Evolutionary conservation across 148 eudicot species (phyloP).

Genomic region (Chenopodium album): DNA sequence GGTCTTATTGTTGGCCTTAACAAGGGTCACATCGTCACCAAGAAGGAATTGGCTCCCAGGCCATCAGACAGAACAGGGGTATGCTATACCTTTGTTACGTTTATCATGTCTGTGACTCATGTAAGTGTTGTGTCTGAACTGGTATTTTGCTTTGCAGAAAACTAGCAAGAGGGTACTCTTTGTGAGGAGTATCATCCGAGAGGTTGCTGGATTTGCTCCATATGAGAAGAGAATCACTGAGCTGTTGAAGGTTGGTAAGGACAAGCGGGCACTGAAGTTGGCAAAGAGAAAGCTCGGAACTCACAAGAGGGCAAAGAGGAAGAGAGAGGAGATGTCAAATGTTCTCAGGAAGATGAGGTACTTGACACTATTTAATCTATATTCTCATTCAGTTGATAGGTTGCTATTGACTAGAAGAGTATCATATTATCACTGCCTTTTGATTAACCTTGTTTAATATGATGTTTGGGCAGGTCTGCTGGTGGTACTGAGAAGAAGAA

Average conservation of each 20-base stretch:
- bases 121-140: neutral
- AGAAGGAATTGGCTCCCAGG: slow-evolving; percentile 40
- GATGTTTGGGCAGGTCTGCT: slow-evolving; percentile 22
- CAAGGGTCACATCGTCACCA: slow-evolving; percentile 47
- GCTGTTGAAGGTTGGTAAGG: slow-evolving; percentile 57
- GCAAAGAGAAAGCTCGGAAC: slow-evolving; percentile 64
- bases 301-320: slow-evolving; percentile 60
- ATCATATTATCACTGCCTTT: too few species aligned
- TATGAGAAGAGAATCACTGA: slow-evolving; percentile 50
- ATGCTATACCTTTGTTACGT: neutral
- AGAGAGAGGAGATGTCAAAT: slow-evolving; percentile 61
- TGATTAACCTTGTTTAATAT: too few species aligned
- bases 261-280: slow-evolving; percentile 54
- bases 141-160: slow-evolving; percentile 32
- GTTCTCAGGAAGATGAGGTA: slow-evolving; percentile 57
- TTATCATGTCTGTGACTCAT: neutral
- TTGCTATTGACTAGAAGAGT: too few species aligned
- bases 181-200: slow-evolving; percentile 40
- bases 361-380: neutral
- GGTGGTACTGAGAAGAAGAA: slow-evolving; percentile 38
- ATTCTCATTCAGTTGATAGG: neutral
- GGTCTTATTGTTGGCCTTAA: slow-evolving; percentile 48
- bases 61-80: slow-evolving; percentile 52
- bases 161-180: slow-evolving; percentile 44
- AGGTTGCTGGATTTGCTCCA: slow-evolving; percentile 46